These are phyloP conservation scores for Nymphaea thermarum DNA, from an alignment of 164 flowering plant genomes.

Conservation along the genomic window DNA sequence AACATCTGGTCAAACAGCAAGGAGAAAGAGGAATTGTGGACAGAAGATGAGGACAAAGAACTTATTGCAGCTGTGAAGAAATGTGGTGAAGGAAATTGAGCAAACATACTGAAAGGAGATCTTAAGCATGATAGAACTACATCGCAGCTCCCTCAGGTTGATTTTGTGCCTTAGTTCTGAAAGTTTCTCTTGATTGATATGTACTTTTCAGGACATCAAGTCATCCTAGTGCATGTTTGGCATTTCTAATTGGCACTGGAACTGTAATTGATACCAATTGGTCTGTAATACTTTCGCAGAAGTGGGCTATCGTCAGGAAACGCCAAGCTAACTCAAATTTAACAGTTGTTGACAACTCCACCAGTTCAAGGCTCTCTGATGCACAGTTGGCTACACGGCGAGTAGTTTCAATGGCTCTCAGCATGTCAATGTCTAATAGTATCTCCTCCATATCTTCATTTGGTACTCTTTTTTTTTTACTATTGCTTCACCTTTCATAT, in stretches of 20 bases:
- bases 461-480: neutral
- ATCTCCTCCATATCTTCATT: neutral
- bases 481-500: neutral
- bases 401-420: conserved; percentile 56
- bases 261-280: too few species aligned
- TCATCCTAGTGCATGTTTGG: too few species aligned
- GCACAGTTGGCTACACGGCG: conserved; percentile 53
- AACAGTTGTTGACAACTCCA: conserved; percentile 16
- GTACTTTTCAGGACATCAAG: too few species aligned
- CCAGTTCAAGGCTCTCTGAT: conserved; percentile 41
- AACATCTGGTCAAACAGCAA: conserved; percentile 20
- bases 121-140: conserved; percentile 73
- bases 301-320: conserved; percentile 66
- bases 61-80: conserved; percentile 73
- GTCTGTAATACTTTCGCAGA: conserved; percentile 30
- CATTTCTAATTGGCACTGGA: too few species aligned
- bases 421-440: conserved; percentile 22
- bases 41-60: conserved; percentile 59
- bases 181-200: too few species aligned
- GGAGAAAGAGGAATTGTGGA: conserved; percentile 73
- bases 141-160: conserved; percentile 84
- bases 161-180: neutral
- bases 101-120: conserved; percentile 54
- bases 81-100: conserved; percentile 92
- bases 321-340: conserved; percentile 17